phyloP scores from a whole-genome alignment of 164 flowering plant species.

The Liriodendron chinense region DNA sequence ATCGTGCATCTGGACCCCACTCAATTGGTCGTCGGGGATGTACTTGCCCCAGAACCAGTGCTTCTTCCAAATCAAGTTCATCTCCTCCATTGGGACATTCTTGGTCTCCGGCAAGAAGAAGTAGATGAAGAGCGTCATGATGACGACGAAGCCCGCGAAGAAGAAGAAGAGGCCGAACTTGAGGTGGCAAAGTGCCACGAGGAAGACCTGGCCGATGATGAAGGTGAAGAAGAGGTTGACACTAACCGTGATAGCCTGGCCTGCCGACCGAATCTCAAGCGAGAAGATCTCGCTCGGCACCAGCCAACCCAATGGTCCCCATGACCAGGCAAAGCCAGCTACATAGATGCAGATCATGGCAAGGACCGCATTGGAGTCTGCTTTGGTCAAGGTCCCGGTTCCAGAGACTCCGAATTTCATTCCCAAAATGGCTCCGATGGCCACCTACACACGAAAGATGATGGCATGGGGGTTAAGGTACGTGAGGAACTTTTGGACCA shows the following conservation, averaged over 20 bases:
- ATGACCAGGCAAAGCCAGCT: conserved; percentile 25
- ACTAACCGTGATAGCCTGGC: conserved; percentile 23
- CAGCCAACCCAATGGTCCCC: conserved; percentile 30
- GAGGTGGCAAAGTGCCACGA: conserved; percentile 21
- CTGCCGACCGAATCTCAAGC: conserved; percentile 24
- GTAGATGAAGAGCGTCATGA: conserved; percentile 24
- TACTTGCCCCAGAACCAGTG: conserved; percentile 27
- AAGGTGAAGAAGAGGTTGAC: conserved; percentile 26
- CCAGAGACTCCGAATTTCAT: conserved; percentile 19
- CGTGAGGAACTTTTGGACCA: no score
- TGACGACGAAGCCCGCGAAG: conserved; percentile 18
- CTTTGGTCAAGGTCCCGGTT: conserved; percentile 12
- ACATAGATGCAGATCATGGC: conserved; percentile 23
- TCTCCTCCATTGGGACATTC: conserved; percentile 26
- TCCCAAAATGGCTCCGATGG: conserved; percentile 16
- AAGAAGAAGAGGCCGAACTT: conserved; percentile 30
- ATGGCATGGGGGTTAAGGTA: no score
- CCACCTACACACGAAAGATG: not conserved
- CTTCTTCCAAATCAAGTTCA: conserved; percentile 21
- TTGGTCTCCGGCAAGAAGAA: conserved; percentile 28
- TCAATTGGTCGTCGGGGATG: conserved; percentile 14
- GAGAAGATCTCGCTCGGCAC: conserved; percentile 28
- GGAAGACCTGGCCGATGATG: conserved; percentile 24
- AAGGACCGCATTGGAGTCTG: conserved; percentile 8
- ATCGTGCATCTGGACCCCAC: not conserved